A percentile compares a stretch with the other conserved stretches of the same genome.
These are phyloP conservation scores for Boletus vermiculosoides DNA, from an alignment of 768 basidiomycete genomes.

Conservation along the genomic window DNA sequence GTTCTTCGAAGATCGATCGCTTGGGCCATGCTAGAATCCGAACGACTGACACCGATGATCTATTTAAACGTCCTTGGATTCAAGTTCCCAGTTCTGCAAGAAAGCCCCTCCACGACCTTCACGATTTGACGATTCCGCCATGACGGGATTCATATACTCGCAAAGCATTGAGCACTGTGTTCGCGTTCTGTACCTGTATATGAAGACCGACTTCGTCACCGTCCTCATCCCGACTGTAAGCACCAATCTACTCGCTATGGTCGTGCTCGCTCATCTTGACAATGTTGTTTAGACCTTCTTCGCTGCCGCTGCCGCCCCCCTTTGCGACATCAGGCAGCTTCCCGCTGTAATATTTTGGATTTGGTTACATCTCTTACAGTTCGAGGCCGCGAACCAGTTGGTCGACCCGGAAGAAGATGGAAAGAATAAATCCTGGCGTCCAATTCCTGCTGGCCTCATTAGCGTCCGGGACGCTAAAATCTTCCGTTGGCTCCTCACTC, in stretches of 20 bases:
- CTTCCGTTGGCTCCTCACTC: conserved; percentile 38
- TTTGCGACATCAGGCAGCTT: conserved; percentile 20
- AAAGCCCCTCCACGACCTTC: conserved; percentile 5
- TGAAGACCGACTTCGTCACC: conserved; percentile 27
- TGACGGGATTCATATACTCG: conserved; percentile 17
- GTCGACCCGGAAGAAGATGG: conserved; percentile 42
- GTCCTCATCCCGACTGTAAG: conserved; percentile 29
- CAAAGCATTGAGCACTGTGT: conserved; percentile 8
- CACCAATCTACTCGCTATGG: not conserved
- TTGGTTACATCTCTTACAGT: conserved; percentile 47
- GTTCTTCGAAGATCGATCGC: conserved; percentile 9
- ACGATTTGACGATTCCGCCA: conserved; percentile 23
- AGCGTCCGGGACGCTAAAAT: conserved; percentile 35
- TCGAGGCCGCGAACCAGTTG: conserved; percentile 44
- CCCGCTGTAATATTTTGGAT: conserved; percentile 42
- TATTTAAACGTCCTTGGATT: conserved; percentile 22
- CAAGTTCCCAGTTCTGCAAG: not conserved
- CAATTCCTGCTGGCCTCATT: conserved; percentile 46
- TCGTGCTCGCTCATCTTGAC: not conserved
- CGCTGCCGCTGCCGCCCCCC: conserved; percentile 34
- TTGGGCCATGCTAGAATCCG: conserved; percentile 5
- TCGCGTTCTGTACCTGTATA: conserved; percentile 25
- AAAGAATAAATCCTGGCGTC: conserved; percentile 44
- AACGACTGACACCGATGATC: not conserved
- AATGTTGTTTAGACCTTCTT: conserved; percentile 33